A percentile compares a stretch with the other conserved stretches of the same genome.
phyloP scores from a whole-genome alignment of 305 asterid genomes.

The Solanum chacoense region DNA sequence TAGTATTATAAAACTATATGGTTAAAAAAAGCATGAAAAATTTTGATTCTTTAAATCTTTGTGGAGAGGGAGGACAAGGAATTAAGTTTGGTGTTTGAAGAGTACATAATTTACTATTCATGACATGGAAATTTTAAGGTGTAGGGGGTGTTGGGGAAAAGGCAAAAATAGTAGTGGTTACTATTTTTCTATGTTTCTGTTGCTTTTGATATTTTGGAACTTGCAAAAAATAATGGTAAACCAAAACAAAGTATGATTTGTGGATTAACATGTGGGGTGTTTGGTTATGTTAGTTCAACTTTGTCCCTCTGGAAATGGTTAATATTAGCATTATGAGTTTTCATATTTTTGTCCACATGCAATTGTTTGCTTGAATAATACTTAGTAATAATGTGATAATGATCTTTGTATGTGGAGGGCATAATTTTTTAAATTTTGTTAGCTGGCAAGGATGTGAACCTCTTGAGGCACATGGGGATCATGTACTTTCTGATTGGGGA shows the following conservation, averaged over 20 bases:
- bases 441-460: slow-evolving; percentile 46
- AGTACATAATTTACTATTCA: background rate
- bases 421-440: background rate
- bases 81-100: background rate
- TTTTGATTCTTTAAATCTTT: slow-evolving; percentile 4
- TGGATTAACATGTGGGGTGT: slow-evolving; percentile 16
- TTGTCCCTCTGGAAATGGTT: slow-evolving; percentile 4
- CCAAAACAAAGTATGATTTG: background rate
- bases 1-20: background rate
- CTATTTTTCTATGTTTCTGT: background rate
- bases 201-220: background rate
- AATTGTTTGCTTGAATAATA: background rate
- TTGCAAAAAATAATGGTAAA: background rate
- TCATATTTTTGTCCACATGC: background rate
- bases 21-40: background rate
- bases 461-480: background rate
- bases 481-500: background rate
- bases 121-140: background rate
- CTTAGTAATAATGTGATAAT: background rate
- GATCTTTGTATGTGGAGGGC: background rate
- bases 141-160: background rate
- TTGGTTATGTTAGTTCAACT: slow-evolving; percentile 1
- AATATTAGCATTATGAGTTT: background rate
- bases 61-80: background rate
- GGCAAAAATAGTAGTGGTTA: background rate